These are phyloP conservation scores for Podaxis carcinomalis DNA, from an alignment of 768 basidiomycete genomes.

Conservation along the genomic window DNA sequence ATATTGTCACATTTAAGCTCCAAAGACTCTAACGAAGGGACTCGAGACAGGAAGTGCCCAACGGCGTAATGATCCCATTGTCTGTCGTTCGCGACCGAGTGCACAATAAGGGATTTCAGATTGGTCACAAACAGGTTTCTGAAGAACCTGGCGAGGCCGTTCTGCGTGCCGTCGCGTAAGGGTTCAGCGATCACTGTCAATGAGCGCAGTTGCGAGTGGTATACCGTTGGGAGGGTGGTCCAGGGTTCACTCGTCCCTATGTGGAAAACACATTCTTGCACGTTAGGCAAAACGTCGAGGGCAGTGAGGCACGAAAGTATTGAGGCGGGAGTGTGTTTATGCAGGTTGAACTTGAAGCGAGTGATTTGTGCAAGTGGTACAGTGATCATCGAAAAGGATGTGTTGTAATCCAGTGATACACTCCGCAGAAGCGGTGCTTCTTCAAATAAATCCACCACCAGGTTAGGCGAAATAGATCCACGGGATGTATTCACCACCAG, in stretches of 20 bases:
- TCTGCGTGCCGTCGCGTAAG: conserved; percentile 4
- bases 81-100: conserved; percentile 6
- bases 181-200: conserved; percentile 7
- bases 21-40: conserved; percentile 7
- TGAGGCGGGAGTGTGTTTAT: conserved; percentile 12
- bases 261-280: conserved; percentile 12
- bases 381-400: conserved; percentile 8
- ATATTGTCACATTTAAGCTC: conserved; percentile 11
- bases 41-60: conserved; percentile 10
- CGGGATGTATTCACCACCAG: conserved; percentile 11
- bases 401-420: conserved; percentile 11
- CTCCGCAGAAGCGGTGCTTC: conserved; percentile 9
- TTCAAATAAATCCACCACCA: conserved; percentile 10
- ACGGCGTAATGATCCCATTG: conserved; percentile 13
- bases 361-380: conserved; percentile 10
- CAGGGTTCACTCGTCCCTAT: conserved; percentile 11
- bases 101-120: conserved; percentile 3
- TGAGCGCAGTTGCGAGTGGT: conserved; percentile 1
- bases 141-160: conserved; percentile 7
- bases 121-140: conserved; percentile 3
- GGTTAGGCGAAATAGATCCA: not conserved
- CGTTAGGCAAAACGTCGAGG: conserved; percentile 3
- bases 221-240: conserved; percentile 2
- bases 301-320: conserved; percentile 11
- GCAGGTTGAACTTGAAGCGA: conserved; percentile 7